phyloP scores from a whole-genome alignment of 2,329 filamentous ascomycete genomes.

The Eurotiales sp. region DNA sequence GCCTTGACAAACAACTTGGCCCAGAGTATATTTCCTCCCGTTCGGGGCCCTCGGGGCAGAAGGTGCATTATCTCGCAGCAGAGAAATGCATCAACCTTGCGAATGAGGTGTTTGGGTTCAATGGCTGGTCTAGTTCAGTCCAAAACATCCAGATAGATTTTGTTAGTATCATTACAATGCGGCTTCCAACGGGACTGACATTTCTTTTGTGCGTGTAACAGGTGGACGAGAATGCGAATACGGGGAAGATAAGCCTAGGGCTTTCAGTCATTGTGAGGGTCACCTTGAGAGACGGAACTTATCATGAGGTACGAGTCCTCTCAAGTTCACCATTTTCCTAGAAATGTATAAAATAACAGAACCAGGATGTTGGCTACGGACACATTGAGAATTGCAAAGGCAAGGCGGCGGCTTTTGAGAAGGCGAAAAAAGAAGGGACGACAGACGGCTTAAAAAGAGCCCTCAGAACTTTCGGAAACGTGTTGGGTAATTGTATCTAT shows the following conservation, averaged over 20 bases:
- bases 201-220: conserved; percentile 21
- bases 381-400: conserved; percentile 94
- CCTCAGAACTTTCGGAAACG: conserved; percentile 87
- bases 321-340: background rate
- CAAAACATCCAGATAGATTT: conserved; percentile 94
- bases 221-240: conserved; percentile 77
- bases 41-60: conserved; percentile 75
- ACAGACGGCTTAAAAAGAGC: conserved; percentile 91
- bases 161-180: conserved; percentile 41
- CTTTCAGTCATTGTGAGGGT: conserved; percentile 88
- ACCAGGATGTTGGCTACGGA: conserved; percentile 84
- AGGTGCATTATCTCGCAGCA: conserved; percentile 90
- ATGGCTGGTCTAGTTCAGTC: conserved; percentile 96
- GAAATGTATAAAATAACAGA: background rate
- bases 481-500: conserved; percentile 97
- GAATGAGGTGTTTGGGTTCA: conserved; percentile 94
- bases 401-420: conserved; percentile 94
- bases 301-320: conserved; percentile 62
- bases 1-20: conserved; percentile 87
- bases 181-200: background rate
- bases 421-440: conserved; percentile 96
- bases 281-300: conserved; percentile 89
- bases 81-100: conserved; percentile 95
- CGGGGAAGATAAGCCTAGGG: conserved; percentile 75
- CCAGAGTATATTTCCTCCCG: conserved; percentile 93